Conservation (phyloP, 768 basidiomycete species). For the Hemileccinum rubropunctum region DNA sequence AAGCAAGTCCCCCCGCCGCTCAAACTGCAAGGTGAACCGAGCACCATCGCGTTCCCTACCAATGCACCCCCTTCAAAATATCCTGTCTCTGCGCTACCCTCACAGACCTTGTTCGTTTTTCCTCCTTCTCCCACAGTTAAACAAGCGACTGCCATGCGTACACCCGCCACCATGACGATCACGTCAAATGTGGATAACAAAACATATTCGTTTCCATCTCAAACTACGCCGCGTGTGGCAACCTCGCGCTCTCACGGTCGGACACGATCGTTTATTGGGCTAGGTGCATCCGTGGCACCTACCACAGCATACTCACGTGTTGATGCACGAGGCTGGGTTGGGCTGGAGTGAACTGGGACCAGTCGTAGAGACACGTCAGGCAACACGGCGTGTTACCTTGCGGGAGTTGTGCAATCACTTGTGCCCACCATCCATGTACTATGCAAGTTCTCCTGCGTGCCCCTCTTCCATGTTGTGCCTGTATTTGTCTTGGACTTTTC, state of each 20-base stretch:
- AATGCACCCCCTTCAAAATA: slow-evolving; percentile 22
- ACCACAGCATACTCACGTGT: slow-evolving; percentile 83
- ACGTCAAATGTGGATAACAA: slow-evolving; percentile 54
- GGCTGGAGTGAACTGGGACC: slow-evolving; percentile 37
- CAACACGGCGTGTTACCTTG: slow-evolving; percentile 9
- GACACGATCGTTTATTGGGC: slow-evolving; percentile 70
- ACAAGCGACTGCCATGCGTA: slow-evolving; percentile 46
- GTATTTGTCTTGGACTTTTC: slow-evolving; percentile 24
- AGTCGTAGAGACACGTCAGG: slow-evolving; percentile 3
- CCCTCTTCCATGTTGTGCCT: slow-evolving; percentile 22
- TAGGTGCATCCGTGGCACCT: slow-evolving; percentile 65
- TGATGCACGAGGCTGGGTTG: slow-evolving; percentile 80
- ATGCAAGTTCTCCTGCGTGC: slow-evolving; percentile 18
- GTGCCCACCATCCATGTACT: slow-evolving; percentile 17
- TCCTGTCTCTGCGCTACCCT: slow-evolving; percentile 48
- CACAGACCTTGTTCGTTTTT: slow-evolving; percentile 85
- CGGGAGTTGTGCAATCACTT: slow-evolving; percentile 6
- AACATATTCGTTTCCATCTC: slow-evolving; percentile 53
- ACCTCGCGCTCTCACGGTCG: slow-evolving; percentile 65
- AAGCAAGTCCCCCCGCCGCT: slow-evolving; percentile 58
- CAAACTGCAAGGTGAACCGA: slow-evolving; percentile 38
- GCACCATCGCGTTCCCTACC: slow-evolving; percentile 26
- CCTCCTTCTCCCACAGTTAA: slow-evolving; percentile 68
- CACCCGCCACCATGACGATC: slow-evolving; percentile 80
- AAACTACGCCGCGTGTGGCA: slow-evolving; percentile 67